These are phyloP conservation scores for Fusarium sp. DNA, from an alignment of 2,329 filamentous ascomycete genomes.

Conservation along the genomic window DNA sequence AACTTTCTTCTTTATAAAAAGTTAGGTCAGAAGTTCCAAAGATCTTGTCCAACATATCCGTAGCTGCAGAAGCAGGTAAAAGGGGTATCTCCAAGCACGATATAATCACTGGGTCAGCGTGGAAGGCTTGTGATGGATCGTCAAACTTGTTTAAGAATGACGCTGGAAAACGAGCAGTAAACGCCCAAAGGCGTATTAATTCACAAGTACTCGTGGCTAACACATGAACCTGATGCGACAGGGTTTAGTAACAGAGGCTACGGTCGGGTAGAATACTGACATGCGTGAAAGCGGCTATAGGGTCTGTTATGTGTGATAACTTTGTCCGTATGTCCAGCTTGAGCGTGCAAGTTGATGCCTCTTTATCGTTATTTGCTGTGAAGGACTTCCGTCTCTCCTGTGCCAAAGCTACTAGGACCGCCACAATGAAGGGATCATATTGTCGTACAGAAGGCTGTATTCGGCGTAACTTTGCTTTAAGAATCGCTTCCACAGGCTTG, in stretches of 20 bases:
- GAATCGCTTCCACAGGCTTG: background rate
- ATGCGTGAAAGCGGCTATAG: background rate
- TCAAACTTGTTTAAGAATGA: background rate
- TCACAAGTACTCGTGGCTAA: background rate
- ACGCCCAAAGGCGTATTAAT: background rate
- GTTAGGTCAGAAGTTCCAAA: too few relatives aligned
- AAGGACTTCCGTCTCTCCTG: background rate
- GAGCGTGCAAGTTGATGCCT: background rate
- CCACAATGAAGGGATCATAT: background rate
- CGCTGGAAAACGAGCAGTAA: background rate
- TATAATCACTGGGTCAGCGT: too few relatives aligned
- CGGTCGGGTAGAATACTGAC: background rate
- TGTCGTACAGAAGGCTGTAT: background rate
- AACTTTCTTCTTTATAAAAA: too few relatives aligned
- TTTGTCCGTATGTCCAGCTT: too few relatives aligned
- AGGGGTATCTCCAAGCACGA: too few relatives aligned
- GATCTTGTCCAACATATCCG: too few relatives aligned
- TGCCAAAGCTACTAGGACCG: background rate
- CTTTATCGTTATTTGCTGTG: background rate
- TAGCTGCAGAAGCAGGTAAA: too few relatives aligned
- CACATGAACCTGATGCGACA: background rate
- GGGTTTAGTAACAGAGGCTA: background rate
- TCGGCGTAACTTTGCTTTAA: background rate
- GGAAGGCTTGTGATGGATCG: too few relatives aligned
- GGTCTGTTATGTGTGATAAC: background rate